Conservation (phyloP, 2,329 filamentous ascomycete genomes). For the Blastomyces percursus region DNA sequence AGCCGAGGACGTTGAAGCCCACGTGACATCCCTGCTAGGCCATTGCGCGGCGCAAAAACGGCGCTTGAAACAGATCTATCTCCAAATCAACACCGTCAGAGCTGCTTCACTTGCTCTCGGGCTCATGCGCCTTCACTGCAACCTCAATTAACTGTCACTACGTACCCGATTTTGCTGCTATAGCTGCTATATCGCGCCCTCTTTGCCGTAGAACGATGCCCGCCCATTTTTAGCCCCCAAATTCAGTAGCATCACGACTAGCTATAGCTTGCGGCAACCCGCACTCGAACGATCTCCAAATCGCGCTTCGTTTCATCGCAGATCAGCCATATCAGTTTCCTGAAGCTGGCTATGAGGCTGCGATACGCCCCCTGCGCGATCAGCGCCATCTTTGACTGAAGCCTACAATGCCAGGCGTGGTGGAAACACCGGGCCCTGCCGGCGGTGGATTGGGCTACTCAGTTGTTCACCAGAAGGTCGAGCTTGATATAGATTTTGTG, state of each 20-base stretch:
- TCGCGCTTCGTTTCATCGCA: constrained; percentile 1
- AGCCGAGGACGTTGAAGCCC: not conserved
- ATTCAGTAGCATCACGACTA: not conserved
- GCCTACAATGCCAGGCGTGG: constrained; percentile 31
- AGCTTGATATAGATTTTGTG: constrained; percentile 79
- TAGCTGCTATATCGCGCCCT: not conserved
- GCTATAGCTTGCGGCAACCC: not conserved
- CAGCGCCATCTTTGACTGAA: constrained; percentile 30
- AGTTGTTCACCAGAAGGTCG: constrained; percentile 74
- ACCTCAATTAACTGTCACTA: not conserved
- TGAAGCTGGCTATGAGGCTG: constrained; percentile 29
- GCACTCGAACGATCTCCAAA: not conserved
- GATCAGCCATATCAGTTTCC: not conserved
- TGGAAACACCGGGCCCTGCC: constrained; percentile 24
- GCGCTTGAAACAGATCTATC: not conserved
- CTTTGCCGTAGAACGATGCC: not conserved
- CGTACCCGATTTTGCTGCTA: not conserved
- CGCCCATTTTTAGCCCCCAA: not conserved
- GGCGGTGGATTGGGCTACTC: constrained; percentile 37
- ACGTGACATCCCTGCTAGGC: not conserved
- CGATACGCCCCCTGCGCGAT: constrained; percentile 27
- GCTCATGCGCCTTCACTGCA: not conserved
- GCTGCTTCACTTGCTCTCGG: not conserved
- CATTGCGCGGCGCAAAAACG: not conserved
- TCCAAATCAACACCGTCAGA: not conserved